Percentiles rank a stretch among this genome's conserved stretches.
Conservation (phyloP, 495 filamentous ascomycete species). For the Hyaloscypha hepaticicola region DNA sequence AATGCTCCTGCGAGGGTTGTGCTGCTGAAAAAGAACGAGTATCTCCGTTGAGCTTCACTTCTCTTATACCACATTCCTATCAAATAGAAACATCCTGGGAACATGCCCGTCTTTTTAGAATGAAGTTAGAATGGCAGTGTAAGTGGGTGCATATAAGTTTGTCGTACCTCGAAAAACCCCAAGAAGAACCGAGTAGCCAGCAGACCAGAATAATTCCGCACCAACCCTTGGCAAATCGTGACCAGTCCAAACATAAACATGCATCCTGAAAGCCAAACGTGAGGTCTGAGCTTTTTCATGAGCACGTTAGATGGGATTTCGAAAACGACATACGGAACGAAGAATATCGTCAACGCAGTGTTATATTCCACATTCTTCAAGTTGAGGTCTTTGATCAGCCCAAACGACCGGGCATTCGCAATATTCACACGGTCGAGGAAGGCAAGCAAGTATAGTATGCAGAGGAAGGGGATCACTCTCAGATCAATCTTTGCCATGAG, state of each 20-base stretch:
- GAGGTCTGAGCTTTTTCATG: slow-evolving; percentile 76
- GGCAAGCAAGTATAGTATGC: slow-evolving; percentile 79
- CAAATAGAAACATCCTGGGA: slow-evolving; percentile 83
- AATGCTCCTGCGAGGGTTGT: slow-evolving; percentile 86
- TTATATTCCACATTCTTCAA: slow-evolving; percentile 32
- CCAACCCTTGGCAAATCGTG: slow-evolving; percentile 76
- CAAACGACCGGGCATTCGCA: slow-evolving; percentile 36
- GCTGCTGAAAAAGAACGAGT: slow-evolving; percentile 84
- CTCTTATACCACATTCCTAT: slow-evolving; percentile 66
- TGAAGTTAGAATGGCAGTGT: not conserved
- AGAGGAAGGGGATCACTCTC: slow-evolving; percentile 77
- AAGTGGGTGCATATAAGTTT: slow-evolving; percentile 26
- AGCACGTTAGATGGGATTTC: slow-evolving; percentile 90
- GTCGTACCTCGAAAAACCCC: slow-evolving; percentile 65
- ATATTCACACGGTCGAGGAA: slow-evolving; percentile 81
- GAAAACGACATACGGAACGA: slow-evolving; percentile 84
- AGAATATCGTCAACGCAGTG: slow-evolving; percentile 56
- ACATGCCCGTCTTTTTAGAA: slow-evolving; percentile 63
- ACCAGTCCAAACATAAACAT: slow-evolving; percentile 83
- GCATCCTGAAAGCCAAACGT: slow-evolving; percentile 76
- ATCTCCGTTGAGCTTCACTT: slow-evolving; percentile 82
- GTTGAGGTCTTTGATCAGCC: slow-evolving; percentile 47
- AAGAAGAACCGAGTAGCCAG: slow-evolving; percentile 84
- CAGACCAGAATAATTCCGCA: slow-evolving; percentile 74
- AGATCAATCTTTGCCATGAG: slow-evolving; percentile 77